phyloP scores from a whole-genome alignment of 2,329 filamentous ascomycete species.

The Septoria petroselini region DNA sequence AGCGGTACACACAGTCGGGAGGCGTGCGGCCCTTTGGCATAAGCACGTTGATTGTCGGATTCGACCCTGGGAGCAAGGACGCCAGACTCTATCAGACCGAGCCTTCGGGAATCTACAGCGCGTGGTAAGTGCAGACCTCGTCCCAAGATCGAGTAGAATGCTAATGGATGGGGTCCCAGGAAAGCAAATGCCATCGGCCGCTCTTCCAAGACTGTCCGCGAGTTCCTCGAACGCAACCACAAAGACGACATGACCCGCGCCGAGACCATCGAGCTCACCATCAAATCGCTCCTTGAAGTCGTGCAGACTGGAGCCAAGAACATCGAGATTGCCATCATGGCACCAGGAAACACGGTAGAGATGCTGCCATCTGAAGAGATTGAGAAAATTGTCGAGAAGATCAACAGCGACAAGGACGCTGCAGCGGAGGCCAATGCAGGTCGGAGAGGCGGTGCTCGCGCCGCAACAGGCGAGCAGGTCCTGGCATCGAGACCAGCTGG shows the following conservation, averaged over 20 bases:
- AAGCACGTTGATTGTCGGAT: constrained; percentile 96
- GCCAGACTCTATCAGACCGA: constrained; percentile 96
- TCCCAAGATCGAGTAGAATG: constrained; percentile 3
- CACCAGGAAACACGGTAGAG: constrained; percentile 84
- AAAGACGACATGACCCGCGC: constrained; percentile 97
- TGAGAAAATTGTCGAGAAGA: constrained; percentile 95
- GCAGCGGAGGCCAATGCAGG: constrained; percentile 81
- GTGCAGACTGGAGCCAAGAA: constrained; percentile 99
- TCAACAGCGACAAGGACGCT: constrained; percentile 99
- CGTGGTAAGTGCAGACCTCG: constrained; percentile 68
- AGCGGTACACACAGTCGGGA: constrained; percentile 97
- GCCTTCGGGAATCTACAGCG: constrained; percentile 98
- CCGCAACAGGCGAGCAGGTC: constrained; percentile 35
- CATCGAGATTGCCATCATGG: constrained; percentile 98
- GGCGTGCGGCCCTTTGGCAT: constrained; percentile 98
- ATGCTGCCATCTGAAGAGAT: constrained; percentile 95
- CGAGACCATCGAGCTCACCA: constrained; percentile 91
- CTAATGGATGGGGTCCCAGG: constrained; percentile 53
- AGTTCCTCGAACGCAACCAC: constrained; percentile 98
- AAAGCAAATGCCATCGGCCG: constrained; percentile 98
- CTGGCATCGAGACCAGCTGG: constrained; percentile 38
- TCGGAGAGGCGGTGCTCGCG: constrained; percentile 51
- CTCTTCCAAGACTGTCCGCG: constrained; percentile 97
- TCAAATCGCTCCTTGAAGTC: constrained; percentile 96
- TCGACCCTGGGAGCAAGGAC: constrained; percentile 85